Evolutionary conservation across 345 rosid genomes (phyloP), one percentile per base, ranked within the genome.

Genomic region (Rhizophora mangle): DNA sequence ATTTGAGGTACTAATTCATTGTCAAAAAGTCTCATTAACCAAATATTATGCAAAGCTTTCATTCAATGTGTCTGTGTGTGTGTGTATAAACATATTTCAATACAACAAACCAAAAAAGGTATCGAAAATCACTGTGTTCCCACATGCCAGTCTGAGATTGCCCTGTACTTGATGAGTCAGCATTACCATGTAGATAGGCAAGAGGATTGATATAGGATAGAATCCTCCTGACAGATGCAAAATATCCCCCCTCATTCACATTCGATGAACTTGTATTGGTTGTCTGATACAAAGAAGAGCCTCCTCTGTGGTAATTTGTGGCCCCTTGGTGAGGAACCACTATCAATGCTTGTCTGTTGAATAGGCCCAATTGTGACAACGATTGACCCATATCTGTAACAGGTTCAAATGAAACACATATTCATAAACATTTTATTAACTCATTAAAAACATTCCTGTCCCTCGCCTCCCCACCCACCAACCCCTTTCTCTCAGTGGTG

Each of bases 311-410:
- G 69, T 77, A 64, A 66, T 76, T 75, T 18, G 80, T 63, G 62
- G 80, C 75, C 71, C 75, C 75, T 71, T 68, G 83, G 68, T 34
- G 91, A 1, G 84, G 90, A 67, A 93, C 96, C 72, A 89, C 92
- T 49, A 93, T 72, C 78, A 93, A 76, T 69, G 97, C 91, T 83
- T 93, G 98, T 81, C 98, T 89, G 66, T 80, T 85, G 46, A 80
- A 79, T 78, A 93, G 80, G 64, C 84, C 85, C 84, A 93, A 76
- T 65, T 93, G 91, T 47, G 81, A 82, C n/a, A 93, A 73, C 37
- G 92, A 84, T 77, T 78, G 87, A 72, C 79, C 78, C 74, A 93
- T 54, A 83, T 93, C 98, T 93, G 88, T 78, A 85, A 65, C 37
- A 54, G 36, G 29, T 34, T 58, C 31, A 56, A 27, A 56, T 56